Evolutionary conservation across 2,329 filamentous ascomycete genomes (phyloP).

Genomic region (Sclerotinia nivalis): DNA sequence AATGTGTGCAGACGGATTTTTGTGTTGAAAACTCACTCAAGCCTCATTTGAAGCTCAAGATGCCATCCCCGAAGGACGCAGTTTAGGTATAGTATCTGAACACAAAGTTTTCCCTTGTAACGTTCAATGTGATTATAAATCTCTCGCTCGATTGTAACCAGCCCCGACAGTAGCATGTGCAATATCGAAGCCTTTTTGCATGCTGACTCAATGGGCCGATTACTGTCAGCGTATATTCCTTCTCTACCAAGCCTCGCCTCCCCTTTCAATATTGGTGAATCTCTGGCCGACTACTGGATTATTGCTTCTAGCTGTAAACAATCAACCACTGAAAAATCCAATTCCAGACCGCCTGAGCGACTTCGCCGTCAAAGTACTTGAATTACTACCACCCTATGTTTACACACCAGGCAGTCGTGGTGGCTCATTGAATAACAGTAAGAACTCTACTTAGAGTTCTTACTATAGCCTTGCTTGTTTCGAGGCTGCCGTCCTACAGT

Average conservation of each 20-base stretch:
- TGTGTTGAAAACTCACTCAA: not conserved
- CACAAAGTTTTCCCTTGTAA: too few species aligned
- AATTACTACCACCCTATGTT: not conserved
- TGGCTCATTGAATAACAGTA: slow-evolving; percentile 15
- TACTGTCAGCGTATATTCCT: not conserved
- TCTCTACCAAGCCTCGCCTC: not conserved
- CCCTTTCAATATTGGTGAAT: not conserved
- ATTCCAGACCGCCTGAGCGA: slow-evolving; percentile 8
- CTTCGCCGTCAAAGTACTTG: slow-evolving; percentile 6
- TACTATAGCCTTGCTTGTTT: not conserved
- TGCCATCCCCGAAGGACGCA: not conserved
- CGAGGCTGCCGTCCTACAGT: not conserved
- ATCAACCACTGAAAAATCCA: not conserved
- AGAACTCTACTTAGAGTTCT: slow-evolving; percentile 18
- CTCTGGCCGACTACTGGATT: not conserved
- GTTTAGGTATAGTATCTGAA: not conserved
- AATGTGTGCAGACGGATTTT: not conserved
- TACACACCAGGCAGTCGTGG: slow-evolving; percentile 12
- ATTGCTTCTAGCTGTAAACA: not conserved
- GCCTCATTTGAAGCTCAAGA: not conserved
- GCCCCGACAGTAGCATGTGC: not conserved
- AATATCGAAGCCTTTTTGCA: not conserved
- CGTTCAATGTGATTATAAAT: not conserved
- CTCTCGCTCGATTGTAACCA: not conserved
- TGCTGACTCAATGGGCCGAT: slow-evolving; percentile 3